phyloP scores from a whole-genome alignment of 495 filamentous ascomycete genomes.

The Talaromyces wortmannii region DNA sequence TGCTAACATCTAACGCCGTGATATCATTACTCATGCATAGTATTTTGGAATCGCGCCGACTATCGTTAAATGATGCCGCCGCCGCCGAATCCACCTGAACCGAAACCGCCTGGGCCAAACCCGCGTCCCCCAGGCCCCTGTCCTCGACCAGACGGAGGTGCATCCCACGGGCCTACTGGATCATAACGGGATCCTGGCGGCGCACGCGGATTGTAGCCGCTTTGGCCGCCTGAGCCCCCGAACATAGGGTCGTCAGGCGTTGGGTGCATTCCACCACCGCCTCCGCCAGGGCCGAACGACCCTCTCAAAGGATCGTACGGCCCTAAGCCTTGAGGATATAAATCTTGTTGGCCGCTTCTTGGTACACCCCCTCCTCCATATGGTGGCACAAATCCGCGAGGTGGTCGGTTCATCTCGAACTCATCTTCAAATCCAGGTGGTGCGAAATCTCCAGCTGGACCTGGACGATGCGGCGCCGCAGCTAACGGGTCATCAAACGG shows the following conservation, averaged over 20 bases:
- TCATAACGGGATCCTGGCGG: conserved; percentile 66
- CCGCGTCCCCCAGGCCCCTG: conserved; percentile 36
- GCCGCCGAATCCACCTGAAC: conserved; percentile 35
- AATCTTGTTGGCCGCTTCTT: conserved; percentile 73
- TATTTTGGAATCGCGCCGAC: neutral
- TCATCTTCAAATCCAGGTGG: conserved; percentile 94
- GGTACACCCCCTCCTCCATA: conserved; percentile 48
- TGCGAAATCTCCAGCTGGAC: conserved; percentile 70
- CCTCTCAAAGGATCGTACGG: conserved; percentile 75
- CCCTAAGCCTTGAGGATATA: conserved; percentile 82
- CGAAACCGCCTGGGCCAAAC: conserved; percentile 29
- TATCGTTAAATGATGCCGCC: conserved; percentile 59
- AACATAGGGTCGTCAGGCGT: conserved; percentile 93
- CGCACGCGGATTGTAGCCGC: conserved; percentile 34
- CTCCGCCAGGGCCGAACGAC: conserved; percentile 47
- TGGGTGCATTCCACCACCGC: conserved; percentile 81
- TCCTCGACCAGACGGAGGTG: conserved; percentile 41
- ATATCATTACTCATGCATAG: neutral
- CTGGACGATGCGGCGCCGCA: conserved; percentile 51
- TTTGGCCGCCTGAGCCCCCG: conserved; percentile 46
- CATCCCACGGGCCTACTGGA: conserved; percentile 71
- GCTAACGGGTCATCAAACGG: conserved; percentile 66
- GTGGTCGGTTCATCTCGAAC: conserved; percentile 70
- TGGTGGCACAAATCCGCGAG: conserved; percentile 39
- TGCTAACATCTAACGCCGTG: neutral